Conservation (phyloP, 1,284 basidiomycete species). For the Mycena citricolor region DNA sequence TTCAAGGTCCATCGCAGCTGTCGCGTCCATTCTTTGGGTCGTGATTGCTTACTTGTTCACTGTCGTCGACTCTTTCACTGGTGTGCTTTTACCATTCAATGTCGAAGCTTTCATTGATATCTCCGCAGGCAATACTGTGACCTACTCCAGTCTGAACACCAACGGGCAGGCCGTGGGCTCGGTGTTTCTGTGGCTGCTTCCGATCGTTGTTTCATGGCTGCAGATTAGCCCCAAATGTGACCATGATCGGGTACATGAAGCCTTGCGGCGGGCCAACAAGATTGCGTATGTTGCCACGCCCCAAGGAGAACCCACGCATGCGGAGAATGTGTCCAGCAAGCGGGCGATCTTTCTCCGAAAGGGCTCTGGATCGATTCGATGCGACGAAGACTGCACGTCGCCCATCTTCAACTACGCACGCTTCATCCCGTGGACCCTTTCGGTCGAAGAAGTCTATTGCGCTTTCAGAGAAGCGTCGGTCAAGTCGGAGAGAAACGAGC, state of each 20-base stretch:
- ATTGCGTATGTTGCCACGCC: not conserved
- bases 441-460: constrained; percentile 15
- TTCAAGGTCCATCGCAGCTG: constrained; percentile 30
- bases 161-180: not conserved
- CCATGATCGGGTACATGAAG: not conserved
- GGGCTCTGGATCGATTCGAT: not conserved
- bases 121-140: not conserved
- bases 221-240: not conserved
- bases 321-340: not conserved
- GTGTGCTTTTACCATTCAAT: constrained; percentile 20
- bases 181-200: not conserved
- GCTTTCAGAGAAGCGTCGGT: constrained; percentile 13
- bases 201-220: not conserved
- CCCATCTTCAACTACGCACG: constrained; percentile 26
- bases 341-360: not conserved
- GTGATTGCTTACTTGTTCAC: not conserved
- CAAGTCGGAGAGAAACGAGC: not conserved
- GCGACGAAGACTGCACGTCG: constrained; percentile 20
- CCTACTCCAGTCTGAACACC: not conserved
- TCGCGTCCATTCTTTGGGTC: not conserved
- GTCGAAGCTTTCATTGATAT: too few relatives aligned
- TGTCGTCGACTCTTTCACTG: not conserved
- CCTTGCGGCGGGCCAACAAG: not conserved
- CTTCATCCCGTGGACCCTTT: constrained; percentile 18
- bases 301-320: not conserved